Base-by-base conservation (phyloP, 1,284 basidiomycete species). In the Naganishia liquefaciens region DNA sequence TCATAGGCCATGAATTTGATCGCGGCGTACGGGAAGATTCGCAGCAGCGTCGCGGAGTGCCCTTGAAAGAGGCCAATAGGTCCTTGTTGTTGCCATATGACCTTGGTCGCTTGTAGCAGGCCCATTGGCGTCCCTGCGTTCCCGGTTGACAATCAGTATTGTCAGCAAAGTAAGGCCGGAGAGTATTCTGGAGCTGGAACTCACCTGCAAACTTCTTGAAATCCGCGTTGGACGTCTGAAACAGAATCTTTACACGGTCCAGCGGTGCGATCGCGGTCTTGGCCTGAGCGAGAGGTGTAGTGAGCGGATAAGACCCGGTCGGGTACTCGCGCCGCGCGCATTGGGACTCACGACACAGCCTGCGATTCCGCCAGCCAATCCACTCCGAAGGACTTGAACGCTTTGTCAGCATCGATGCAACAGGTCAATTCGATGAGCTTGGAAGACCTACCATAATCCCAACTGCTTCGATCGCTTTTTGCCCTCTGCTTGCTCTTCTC, bases 1-100 rank as follows among this genome's bases (percentile, higher is more conserved):
- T 98, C 94, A 77, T 99, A 99, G 2, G 91, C 87, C 88, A 98
- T 94, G 75, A 94, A 99, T 80, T 97, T 98, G 78, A 99, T 90
- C 57, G 89, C 93, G 44, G 96, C 96, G 76, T 99, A 96, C 0
- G 96, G 95, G 76, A 98, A 97, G 64, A 86, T 84, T 42, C 85
- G 75, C 49, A 85, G 70, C 49, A 86, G 82, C 5, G 95, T 98
- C 28, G 92, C 91, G 27, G 91, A 92, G 78, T 99, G 95, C 1
- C 96, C 96, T 82, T 97, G 94, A 68, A 97, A 87, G 50, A 99
- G 82, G 0, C 93, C 95, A 57, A 87, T 81, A 10, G 87, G 68
- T 2, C 96, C 96, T 54, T 82, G 81, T 21, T 88, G 74, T 5
- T 76, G 77, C 74, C 92, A 92, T 70, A 99, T 97, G 67, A 87